phyloP scores from a whole-genome alignment of 2,329 filamentous ascomycete species.

The Elsinoe arachidis region DNA sequence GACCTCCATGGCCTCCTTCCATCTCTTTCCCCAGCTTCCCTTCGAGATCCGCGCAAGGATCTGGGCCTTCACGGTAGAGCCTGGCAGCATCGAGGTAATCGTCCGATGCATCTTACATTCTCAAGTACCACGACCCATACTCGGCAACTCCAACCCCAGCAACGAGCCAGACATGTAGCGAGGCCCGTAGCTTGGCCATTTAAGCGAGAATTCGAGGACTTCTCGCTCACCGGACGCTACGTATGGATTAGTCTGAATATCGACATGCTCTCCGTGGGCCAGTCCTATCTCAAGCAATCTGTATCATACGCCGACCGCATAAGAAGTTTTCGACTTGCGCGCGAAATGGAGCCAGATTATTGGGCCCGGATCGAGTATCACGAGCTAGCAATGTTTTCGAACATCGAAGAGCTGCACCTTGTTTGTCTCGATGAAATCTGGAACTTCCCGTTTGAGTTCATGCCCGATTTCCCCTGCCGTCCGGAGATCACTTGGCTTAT shows the following conservation, averaged over 20 bases:
- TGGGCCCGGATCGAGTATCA: no score
- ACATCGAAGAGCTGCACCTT: no score
- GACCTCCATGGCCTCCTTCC: neutral
- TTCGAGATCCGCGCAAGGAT: neutral
- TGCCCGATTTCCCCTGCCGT: no score
- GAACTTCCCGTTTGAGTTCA: no score
- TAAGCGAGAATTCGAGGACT: neutral
- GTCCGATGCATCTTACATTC: neutral
- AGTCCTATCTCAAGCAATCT: no score
- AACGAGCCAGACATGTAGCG: neutral
- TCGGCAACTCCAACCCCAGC: neutral
- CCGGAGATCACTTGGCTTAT: no score
- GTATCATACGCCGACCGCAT: no score
- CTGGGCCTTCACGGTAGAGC: neutral
- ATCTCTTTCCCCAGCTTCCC: neutral
- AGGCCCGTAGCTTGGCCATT: neutral
- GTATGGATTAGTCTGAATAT: neutral
- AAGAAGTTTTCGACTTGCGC: no score
- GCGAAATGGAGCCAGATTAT: no score
- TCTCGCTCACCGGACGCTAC: neutral
- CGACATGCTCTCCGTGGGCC: neutral
- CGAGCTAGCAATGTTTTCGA: no score
- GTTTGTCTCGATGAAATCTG: no score
- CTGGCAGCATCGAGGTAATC: neutral
- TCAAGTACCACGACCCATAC: neutral